Base-by-base conservation (phyloP, 768 basidiomycete genomes). In the Botryobasidium botryosum region DNA sequence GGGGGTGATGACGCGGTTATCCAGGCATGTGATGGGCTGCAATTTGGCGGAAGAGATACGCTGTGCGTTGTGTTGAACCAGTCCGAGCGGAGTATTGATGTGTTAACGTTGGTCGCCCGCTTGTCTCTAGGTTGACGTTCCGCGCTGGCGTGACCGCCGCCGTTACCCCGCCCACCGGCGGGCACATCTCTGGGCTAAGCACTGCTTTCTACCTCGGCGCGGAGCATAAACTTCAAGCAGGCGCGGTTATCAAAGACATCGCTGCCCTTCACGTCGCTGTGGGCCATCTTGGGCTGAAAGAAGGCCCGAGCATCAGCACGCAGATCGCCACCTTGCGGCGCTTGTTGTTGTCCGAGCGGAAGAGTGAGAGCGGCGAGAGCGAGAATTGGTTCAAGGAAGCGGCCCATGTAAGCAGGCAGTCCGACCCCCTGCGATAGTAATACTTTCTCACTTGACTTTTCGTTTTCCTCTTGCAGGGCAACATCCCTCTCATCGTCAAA, bases 81-180 rank as follows among this genome's bases (percentile, higher is more conserved):
- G n/a, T n/a, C n/a, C n/a, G n/a, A n/a, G n/a, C n/a, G n/a, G n/a
- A n/a, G n/a, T n/a, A n/a, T n/a, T n/a, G n/a, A n/a, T n/a, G n/a
- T n/a, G n/a, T n/a, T n/a, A n/a, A n/a, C n/a, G n/a, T n/a, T n/a
- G n/a, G n/a, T n/a, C n/a, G n/a, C n/a, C n/a, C n/a, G n/a, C n/a
- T 41, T n/a, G 33, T 35, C 15, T 47, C 46, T 52, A 86, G 83
- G 26, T 64, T 81, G 32, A 81, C 85, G 0, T 81, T 84, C 54
- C 72, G 73, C 17, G 60, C 68, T 5, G 85, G 86, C 3, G 78
- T 90, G 2, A 83, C 82, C 2, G 69, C 67, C 1, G 79, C 70
- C 1, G 64, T 88, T 12, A 66, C 70, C 0, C 69, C 75, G 0
- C 86, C 85, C 0, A 66, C 70, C 35, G 17, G 40, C 5, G 71